Base-by-base conservation (phyloP, 164 flowering plant genomes). In the Liquidambar formosana region DNA sequence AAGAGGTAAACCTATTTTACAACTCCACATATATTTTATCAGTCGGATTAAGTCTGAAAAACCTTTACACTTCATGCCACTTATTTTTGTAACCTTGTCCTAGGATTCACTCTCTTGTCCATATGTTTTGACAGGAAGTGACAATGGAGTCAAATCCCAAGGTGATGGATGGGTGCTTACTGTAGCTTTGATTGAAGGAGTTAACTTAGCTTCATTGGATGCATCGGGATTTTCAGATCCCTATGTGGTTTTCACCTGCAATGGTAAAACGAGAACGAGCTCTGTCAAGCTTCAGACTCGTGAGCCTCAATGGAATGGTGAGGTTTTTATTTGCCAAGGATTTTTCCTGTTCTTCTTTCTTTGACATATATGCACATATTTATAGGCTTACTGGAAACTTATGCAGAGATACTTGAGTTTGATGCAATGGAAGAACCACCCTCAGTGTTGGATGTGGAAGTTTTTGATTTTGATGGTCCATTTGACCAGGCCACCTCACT, bases 401-500 rank as follows among this genome's bases (percentile, higher is more conserved):
- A 46, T 77, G 83, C 89, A 93, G 97, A 93, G 73, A 78, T 93
- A 70, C 81, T 93, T 15, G 96, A 90, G 86, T 90, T 93, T 77
- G 93, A 93, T 79, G 94, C 94, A 13, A 82, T 83, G 83, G 92
- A 91, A 64, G 97, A 91, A 69, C 96, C 93, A 22, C 97, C 97
- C 4, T 84, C 97, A 25, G 88, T 91, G 69, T 76, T 93, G 52
- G 90, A 90, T 81, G 88, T 91, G 64, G 94, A 93, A 73, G 89
- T 90, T 70, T 89, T 83, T 72, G 85, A 89, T 79, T 93, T 89
- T 77, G 93, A 88, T 70, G 94, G 94, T 43, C 92, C 93, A 19
- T 93, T 89, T 80, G 93, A 87, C 51, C 88, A 84, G 68, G 86
- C 84, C 10, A 68, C 75, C 48, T 91, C 93, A 41, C 90, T 93